Conservation (phyloP, 495 filamentous ascomycete species). For the Letharia columbiana region DNA sequence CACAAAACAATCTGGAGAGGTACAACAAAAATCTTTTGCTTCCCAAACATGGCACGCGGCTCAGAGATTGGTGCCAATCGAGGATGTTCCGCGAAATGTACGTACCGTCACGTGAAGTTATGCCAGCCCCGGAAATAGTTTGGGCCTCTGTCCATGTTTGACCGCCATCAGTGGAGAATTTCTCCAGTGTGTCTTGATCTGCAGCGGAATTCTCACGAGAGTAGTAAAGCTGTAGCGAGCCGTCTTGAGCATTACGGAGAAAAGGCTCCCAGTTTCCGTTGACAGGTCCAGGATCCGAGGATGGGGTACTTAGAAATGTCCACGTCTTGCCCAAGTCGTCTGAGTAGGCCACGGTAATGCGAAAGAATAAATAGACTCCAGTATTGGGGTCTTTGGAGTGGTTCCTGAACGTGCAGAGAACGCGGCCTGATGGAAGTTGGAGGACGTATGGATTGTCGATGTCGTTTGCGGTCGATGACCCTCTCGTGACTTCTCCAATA, state of each 20-base stretch:
- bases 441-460: constrained; percentile 45
- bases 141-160: constrained; percentile 33
- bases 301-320: constrained; percentile 40
- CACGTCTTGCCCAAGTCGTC: constrained; percentile 39
- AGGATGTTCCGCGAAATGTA: not conserved
- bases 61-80: not conserved
- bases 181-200: constrained; percentile 45
- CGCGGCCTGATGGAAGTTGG: constrained; percentile 37
- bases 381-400: constrained; percentile 32
- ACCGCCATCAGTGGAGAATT: constrained; percentile 40
- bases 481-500: constrained; percentile 29
- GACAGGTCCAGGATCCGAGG: constrained; percentile 25
- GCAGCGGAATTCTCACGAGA: constrained; percentile 35
- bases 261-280: constrained; percentile 48
- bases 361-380: constrained; percentile 37
- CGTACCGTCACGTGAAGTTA: constrained; percentile 36
- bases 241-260: constrained; percentile 34
- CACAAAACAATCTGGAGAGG: not conserved
- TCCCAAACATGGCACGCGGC: not conserved
- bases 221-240: constrained; percentile 43
- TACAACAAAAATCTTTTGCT: not conserved
- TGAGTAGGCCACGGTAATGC: constrained; percentile 44
- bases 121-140: constrained; percentile 33
- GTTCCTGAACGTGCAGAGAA: constrained; percentile 44
- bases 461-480: constrained; percentile 31